A percentile compares a stretch with the other conserved stretches of the same genome.
Evolutionary conservation across 164 flowering plant genomes (phyloP).

Genomic region (Dillenia turbinata): DNA sequence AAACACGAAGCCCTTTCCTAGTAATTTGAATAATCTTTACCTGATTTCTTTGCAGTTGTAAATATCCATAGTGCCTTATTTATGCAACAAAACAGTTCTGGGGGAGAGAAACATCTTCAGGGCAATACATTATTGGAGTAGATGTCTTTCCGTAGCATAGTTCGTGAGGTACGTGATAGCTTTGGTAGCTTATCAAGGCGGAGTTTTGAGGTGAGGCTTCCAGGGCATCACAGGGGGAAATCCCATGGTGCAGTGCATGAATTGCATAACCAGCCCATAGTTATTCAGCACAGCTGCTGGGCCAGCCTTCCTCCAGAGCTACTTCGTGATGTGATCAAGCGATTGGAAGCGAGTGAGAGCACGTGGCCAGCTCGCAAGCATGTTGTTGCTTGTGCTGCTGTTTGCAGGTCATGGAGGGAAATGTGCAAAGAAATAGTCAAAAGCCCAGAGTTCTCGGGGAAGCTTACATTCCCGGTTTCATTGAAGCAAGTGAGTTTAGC

Average conservation of each 20-base stretch:
- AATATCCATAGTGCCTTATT: slow-evolving; percentile 8
- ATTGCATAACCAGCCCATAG: slow-evolving; percentile 46
- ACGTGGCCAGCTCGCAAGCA: slow-evolving; percentile 85
- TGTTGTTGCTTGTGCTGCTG: slow-evolving; percentile 91
- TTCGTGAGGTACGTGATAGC: slow-evolving; percentile 86
- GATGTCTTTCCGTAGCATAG: slow-evolving; percentile 92
- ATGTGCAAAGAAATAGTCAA: slow-evolving; percentile 85
- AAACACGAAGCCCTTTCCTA: slow-evolving; percentile 19
- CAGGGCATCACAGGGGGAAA: slow-evolving; percentile 65
- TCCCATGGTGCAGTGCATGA: slow-evolving; percentile 69
- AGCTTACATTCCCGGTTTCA: slow-evolving; percentile 89
- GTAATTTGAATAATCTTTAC: slow-evolving; percentile 9
- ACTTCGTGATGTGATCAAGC: slow-evolving; percentile 72
- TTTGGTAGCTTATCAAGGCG: slow-evolving; percentile 88
- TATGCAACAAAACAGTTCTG: slow-evolving; percentile 13
- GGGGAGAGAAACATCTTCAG: slow-evolving; percentile 1
- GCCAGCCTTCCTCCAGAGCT: slow-evolving; percentile 92
- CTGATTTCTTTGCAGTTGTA: slow-evolving; percentile 23
- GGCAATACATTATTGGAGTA: slow-evolving; percentile 9
- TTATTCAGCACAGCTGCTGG: slow-evolving; percentile 69
- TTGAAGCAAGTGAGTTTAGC: slow-evolving; percentile 60
- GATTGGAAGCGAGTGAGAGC: slow-evolving; percentile 87
- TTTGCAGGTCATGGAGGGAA: slow-evolving; percentile 88
- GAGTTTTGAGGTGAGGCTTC: slow-evolving; percentile 72
- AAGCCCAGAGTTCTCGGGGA: slow-evolving; percentile 76